Percentiles rank a stretch among this genome's conserved stretches.
These are phyloP conservation scores for Aspergillus sp. DNA, from an alignment of 2,329 filamentous ascomycete genomes.

Conservation along the genomic window DNA sequence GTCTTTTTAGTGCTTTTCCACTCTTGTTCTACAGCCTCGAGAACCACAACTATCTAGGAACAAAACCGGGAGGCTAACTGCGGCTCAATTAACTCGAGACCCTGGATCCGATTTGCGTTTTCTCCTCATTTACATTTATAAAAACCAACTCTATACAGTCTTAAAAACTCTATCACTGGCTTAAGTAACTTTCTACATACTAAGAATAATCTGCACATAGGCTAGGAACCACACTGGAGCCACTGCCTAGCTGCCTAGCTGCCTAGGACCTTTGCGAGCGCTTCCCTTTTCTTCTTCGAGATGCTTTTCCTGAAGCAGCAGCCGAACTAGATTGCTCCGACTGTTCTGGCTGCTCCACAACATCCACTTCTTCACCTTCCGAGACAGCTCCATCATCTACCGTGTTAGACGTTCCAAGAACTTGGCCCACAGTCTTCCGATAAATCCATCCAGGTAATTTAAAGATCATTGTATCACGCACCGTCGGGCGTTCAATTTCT, in stretches of 20 bases:
- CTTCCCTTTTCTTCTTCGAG: constrained; percentile 28
- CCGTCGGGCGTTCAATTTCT: constrained; percentile 73
- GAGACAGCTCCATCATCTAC: constrained; percentile 3
- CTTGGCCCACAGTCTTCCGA: constrained; percentile 41
- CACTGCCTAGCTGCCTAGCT: not conserved
- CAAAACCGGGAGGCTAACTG: constrained; percentile 17
- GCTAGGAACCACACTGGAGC: not conserved
- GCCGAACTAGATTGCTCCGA: constrained; percentile 26
- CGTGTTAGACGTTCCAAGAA: constrained; percentile 22
- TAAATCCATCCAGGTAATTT: constrained; percentile 75
- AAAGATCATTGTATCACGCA: constrained; percentile 80
- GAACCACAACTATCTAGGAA: constrained; percentile 4
- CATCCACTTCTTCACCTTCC: constrained; percentile 24
- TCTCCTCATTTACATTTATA: not conserved
- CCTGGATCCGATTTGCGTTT: not conserved
- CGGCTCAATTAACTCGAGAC: not conserved
- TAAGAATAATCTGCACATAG: not conserved
- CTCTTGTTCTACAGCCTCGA: not conserved
- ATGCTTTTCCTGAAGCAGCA: constrained; percentile 21
- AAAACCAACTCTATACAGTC: constrained; percentile 2
- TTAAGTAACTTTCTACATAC: not conserved
- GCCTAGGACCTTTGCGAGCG: constrained; percentile 29
- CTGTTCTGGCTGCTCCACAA: constrained; percentile 21
- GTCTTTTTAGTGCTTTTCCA: constrained; percentile 2
- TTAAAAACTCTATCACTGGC: not conserved